Conservation (phyloP, 2,329 filamentous ascomycete genomes). For the Colletotrichum tropicicola region DNA sequence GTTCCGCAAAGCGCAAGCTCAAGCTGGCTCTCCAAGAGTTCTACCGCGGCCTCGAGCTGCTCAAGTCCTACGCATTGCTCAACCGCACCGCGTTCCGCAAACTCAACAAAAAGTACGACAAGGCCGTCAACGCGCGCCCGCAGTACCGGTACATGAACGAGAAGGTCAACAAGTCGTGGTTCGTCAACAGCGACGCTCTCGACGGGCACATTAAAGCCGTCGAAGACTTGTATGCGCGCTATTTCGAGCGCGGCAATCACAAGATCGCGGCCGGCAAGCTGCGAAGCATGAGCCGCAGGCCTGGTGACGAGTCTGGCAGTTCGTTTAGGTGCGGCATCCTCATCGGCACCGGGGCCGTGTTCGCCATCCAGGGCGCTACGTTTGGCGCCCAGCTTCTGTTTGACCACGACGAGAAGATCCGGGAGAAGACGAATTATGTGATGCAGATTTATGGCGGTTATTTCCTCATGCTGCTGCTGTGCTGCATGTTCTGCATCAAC, state of each 20-base stretch:
- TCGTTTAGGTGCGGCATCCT: slow-evolving; percentile 72
- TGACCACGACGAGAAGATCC: slow-evolving; percentile 56
- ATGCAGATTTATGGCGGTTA: slow-evolving; percentile 94
- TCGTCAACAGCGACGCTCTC: slow-evolving; percentile 87
- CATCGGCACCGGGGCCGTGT: slow-evolving; percentile 73
- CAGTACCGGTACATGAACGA: slow-evolving; percentile 87
- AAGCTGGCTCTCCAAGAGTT: slow-evolving; percentile 93
- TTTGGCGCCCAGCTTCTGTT: slow-evolving; percentile 65
- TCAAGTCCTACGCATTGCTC: slow-evolving; percentile 90
- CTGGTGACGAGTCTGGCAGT: slow-evolving; percentile 62
- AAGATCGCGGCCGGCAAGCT: slow-evolving; percentile 92
- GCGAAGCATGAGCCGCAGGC: slow-evolving; percentile 73
- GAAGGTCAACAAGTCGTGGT: slow-evolving; percentile 89
- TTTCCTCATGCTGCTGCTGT: slow-evolving; percentile 83
- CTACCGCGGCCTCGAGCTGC: slow-evolving; percentile 88
- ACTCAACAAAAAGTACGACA: slow-evolving; percentile 99
- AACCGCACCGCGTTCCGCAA: slow-evolving; percentile 96
- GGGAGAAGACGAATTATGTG: slow-evolving; percentile 70
- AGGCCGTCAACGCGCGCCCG: slow-evolving; percentile 81
- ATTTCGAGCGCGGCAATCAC: slow-evolving; percentile 93
- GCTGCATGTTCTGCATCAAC: slow-evolving; percentile 85
- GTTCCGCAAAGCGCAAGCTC: slow-evolving; percentile 88
- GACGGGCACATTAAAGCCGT: slow-evolving; percentile 82
- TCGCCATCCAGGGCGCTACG: slow-evolving; percentile 72
- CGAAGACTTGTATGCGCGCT: slow-evolving; percentile 92